Evolutionary conservation across 371 early-diverging fungal genomes (phyloP).

Genomic region (Actinomortierella wolfii): DNA sequence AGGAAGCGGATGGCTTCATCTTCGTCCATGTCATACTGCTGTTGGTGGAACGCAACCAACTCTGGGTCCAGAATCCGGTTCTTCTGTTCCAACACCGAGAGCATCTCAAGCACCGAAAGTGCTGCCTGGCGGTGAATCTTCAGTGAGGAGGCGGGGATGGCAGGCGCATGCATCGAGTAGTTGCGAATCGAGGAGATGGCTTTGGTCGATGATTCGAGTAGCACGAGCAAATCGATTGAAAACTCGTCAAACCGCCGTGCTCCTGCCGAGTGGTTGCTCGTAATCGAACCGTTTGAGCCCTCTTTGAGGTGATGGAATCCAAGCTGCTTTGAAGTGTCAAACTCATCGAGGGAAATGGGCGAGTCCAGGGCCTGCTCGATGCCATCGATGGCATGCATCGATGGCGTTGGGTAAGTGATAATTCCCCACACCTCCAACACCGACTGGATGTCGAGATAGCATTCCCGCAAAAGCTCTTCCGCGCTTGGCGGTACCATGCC

Average conservation of each 20-base stretch:
- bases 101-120: conserved; percentile 46
- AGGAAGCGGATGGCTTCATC: conserved; percentile 16
- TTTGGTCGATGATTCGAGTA: conserved; percentile 47
- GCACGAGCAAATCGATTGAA: conserved; percentile 31
- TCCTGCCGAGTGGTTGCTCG: conserved; percentile 14
- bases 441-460: conserved; percentile 43
- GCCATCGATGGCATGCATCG: conserved; percentile 12
- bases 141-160: conserved; percentile 27
- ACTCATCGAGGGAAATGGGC: conserved; percentile 17
- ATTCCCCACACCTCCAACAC: conserved; percentile 47
- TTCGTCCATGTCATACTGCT: conserved; percentile 17
- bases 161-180: conserved; percentile 46
- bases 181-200: conserved; percentile 45
- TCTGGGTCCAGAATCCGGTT: conserved; percentile 34
- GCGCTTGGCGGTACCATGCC: conserved; percentile 31
- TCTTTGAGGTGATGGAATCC: conserved; percentile 32
- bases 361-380: conserved; percentile 21
- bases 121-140: conserved; percentile 37
- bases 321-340: conserved; percentile 14
- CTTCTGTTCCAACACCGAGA: conserved; percentile 38
- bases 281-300: conserved; percentile 14
- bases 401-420: conserved; percentile 33
- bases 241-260: conserved; percentile 23
- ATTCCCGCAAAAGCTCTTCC: conserved; percentile 30
- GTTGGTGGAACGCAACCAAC: too few relatives aligned